Evolutionary conservation across 441 rosid species (phyloP), one percentile per base, ranked within the genome.

Genomic region (Eutrema salsugineum): DNA sequence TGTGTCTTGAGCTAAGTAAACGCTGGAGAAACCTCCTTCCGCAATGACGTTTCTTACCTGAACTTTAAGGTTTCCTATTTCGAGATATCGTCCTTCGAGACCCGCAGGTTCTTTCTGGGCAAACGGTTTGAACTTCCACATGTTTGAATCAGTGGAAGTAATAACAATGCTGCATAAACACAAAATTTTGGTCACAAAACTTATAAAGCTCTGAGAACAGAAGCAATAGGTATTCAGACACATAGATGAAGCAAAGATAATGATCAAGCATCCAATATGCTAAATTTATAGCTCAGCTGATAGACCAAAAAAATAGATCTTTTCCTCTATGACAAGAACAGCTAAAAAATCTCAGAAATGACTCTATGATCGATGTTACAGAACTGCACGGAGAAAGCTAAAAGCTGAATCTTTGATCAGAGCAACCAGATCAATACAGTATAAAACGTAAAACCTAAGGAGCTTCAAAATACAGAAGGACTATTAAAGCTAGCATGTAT

Each of bases 81-180:
- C 99, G 1, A 94, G 60, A 65, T 71, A 63, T 50, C 94, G 89
- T 15, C 99, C 99, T 80, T 92, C 99, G 0, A 94, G 97, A 56
- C 98, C 94, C 1, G 83, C 77, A 19, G 88, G 86, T 68, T 94
- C 99, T 71, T 92, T 94, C 55, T 87, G 97, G 73, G 78, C 58
- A 77, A 94, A 91, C 0, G 89, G 83, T 75, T 94, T 94, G 80
- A 94, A 89, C 84, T 88, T 92, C 99, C 99, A 94, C 99, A 94
- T 92, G 54, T 58, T 80, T 59, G 59, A 55, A 53, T 71, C 50
- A 57, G 75, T 43, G 38, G 35, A 51, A 55, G 51, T 14, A 40
- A 50, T 33, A 68, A 70, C 55, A 70, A 70, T 27, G 54, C 87
- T 79, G 82, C 83, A 67, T 17, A 63, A 36, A 39, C 27, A 39